Base-by-base conservation (phyloP, 257 asterid species). In the Apocynum venetum region DNA sequence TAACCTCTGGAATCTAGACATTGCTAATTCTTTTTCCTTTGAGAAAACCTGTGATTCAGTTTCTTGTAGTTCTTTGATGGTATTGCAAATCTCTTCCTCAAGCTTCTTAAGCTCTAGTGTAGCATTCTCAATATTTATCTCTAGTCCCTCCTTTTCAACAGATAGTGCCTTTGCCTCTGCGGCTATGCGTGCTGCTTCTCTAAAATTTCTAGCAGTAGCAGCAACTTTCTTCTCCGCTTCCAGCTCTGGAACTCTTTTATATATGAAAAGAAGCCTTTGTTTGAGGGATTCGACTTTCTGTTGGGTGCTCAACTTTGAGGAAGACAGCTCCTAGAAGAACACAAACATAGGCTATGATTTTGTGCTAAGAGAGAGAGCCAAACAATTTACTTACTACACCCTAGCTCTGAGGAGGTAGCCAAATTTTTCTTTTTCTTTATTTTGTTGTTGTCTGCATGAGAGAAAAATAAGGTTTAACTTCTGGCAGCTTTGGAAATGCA, bases 211-310 rank as follows among this genome's bases (percentile, higher is more conserved):
- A 46, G 90, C 80, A 44, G 81, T 72, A 9, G 90, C 88, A 36
- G 90, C 88, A 65, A 85, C 87, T 76, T 84, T 87, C 84, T 87
- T 87, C 82, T 87, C 90, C 12, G 84, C 81, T 77, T 87, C 90
- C 75, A 87, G 80, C 80, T 84, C 90, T 2, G 90, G 90, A 41
- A 81, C 82, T 81, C 88, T 78, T 82, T 83, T 84, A 73, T 84
- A 87, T 44, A 87, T 83, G 79, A 84, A 84, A 71, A 84, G 79
- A 44, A 87, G 81, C 77, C 88, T 85, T 57, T 87, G 90, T 69
- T 76, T 82, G 43, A 60, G 25, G 55, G 88, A 84, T 70, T 84
- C 90, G 20, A 77, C 59, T 78, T 87, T 88, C 75, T 87, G 86
- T 79, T 87, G 85, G 82, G 77, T 74, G 73, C 81, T 80, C 56